phyloP scores from a whole-genome alignment of 129 eudicot species.

The Kitagawia praeruptora region DNA sequence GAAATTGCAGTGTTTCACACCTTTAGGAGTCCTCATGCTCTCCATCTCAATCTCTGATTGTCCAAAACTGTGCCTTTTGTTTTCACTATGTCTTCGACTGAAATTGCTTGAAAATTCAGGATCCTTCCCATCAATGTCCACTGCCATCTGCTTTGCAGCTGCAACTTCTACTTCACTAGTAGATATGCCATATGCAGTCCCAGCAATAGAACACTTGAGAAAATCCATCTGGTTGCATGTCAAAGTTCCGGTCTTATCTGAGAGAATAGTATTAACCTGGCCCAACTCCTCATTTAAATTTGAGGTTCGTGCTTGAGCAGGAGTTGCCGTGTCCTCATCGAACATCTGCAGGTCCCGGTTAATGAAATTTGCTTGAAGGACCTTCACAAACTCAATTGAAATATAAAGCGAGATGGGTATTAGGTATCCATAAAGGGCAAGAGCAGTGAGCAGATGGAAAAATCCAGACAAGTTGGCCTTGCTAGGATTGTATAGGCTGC shows the following conservation, averaged over 20 bases:
- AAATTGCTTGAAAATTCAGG: slow-evolving; percentile 15
- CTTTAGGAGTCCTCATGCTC: slow-evolving; percentile 38
- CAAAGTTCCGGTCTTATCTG: slow-evolving; percentile 97
- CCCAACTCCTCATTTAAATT: slow-evolving; percentile 94
- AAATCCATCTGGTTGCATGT: slow-evolving; percentile 99
- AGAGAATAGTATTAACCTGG: slow-evolving; percentile 87
- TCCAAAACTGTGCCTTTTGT: slow-evolving; percentile 9
- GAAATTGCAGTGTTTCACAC: slow-evolving; percentile 33
- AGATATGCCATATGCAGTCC: slow-evolving; percentile 63
- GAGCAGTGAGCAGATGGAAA: slow-evolving; percentile 79
- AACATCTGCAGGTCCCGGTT: slow-evolving; percentile 80
- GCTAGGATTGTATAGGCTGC: slow-evolving; percentile 37
- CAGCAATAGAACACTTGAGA: slow-evolving; percentile 90
- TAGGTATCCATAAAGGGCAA: slow-evolving; percentile 81
- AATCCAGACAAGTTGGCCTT: slow-evolving; percentile 55
- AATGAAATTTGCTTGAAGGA: slow-evolving; percentile 85
- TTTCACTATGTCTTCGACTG: slow-evolving; percentile 5
- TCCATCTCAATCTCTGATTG: slow-evolving; percentile 64
- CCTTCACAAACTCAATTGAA: slow-evolving; percentile 93
- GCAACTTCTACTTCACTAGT: slow-evolving; percentile 93
- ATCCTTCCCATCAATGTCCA: slow-evolving; percentile 57
- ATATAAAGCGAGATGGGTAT: slow-evolving; percentile 93
- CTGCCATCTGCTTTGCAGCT: slow-evolving; percentile 88
- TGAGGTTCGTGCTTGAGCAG: slow-evolving; percentile 94
- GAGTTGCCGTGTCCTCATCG: slow-evolving; percentile 89